Percentiles rank a stretch among this genome's conserved stretches.
Conservation (phyloP, 805 yeast genomes). For the Blastobotrys terrestris region DNA sequence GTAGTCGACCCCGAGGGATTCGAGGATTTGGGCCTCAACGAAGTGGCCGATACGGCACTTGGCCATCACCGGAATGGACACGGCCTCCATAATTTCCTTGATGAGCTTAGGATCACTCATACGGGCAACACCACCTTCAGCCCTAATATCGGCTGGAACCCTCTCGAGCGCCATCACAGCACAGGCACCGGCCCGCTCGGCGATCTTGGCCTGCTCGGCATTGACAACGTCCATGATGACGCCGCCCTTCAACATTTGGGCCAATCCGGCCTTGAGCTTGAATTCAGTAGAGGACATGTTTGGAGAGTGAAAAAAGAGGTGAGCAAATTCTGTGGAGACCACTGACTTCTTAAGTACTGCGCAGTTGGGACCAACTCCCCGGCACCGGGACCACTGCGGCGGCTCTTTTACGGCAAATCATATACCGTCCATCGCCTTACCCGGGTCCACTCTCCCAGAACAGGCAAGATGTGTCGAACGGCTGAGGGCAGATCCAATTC, state of each 20-base stretch:
- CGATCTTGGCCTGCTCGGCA: constrained; percentile 73
- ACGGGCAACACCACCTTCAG: constrained; percentile 74
- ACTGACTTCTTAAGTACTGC: too few species aligned
- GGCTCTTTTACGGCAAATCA: background rate
- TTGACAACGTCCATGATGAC: constrained; percentile 55
- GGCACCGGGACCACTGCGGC: background rate
- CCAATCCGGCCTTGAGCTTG: constrained; percentile 62
- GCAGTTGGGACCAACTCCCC: too few species aligned
- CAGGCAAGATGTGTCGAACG: too few species aligned
- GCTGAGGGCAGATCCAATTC: too few species aligned
- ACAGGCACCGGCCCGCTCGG: constrained; percentile 81
- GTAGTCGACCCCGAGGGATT: constrained; percentile 67
- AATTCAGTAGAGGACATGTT: constrained; percentile 9
- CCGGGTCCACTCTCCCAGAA: too few species aligned
- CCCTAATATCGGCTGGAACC: constrained; percentile 82
- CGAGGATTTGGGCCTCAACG: constrained; percentile 74
- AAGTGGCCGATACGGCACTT: constrained; percentile 78
- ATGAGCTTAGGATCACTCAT: constrained; percentile 84
- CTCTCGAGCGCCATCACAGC: constrained; percentile 86
- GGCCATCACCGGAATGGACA: constrained; percentile 63
- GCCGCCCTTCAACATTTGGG: constrained; percentile 73
- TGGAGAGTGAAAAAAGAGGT: background rate
- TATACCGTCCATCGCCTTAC: too few species aligned
- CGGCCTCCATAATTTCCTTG: constrained; percentile 60
- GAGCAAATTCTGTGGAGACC: background rate